A percentile compares a stretch with the other conserved stretches of the same genome.
Evolutionary conservation across 2,329 filamentous ascomycete genomes (phyloP).

Genomic region (Penicillium sp.): DNA sequence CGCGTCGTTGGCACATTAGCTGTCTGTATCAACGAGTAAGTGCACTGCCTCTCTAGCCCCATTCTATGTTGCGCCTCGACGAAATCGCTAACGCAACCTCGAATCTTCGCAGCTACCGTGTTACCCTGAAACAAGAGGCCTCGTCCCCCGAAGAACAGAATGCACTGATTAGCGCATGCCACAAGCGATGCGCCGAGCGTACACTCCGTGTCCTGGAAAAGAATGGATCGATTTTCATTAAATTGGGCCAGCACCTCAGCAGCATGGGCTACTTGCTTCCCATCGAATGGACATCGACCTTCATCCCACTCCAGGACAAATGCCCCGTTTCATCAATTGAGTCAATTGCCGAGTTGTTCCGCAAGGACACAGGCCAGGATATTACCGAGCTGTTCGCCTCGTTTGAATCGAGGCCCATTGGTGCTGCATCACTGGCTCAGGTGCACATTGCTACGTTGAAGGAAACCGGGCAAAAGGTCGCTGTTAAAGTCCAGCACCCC

Average conservation of each 20-base stretch:
- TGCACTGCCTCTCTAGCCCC: slow-evolving; percentile 10
- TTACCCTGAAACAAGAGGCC: slow-evolving; percentile 62
- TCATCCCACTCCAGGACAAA: slow-evolving; percentile 89
- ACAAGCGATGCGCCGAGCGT: slow-evolving; percentile 82
- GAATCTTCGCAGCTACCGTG: slow-evolving; percentile 61
- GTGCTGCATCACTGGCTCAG: slow-evolving; percentile 86
- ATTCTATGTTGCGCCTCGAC: neutral
- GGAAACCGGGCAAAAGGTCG: slow-evolving; percentile 74
- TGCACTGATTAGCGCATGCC: slow-evolving; percentile 68
- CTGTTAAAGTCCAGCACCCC: slow-evolving; percentile 95
- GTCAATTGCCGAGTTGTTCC: slow-evolving; percentile 79
- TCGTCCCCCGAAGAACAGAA: slow-evolving; percentile 57
- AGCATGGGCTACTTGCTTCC: slow-evolving; percentile 93
- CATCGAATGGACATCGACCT: slow-evolving; percentile 85
- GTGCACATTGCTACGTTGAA: slow-evolving; percentile 81
- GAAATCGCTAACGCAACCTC: slow-evolving; percentile 5
- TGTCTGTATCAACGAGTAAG: slow-evolving; percentile 81
- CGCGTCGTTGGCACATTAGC: slow-evolving; percentile 66
- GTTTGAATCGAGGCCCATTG: slow-evolving; percentile 72
- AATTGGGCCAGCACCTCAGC: slow-evolving; percentile 89
- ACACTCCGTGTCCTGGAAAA: slow-evolving; percentile 81
- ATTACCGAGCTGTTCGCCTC: slow-evolving; percentile 78
- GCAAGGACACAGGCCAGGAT: slow-evolving; percentile 67
- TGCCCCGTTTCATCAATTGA: slow-evolving; percentile 86
- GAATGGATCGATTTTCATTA: slow-evolving; percentile 98